Base-by-base conservation (phyloP, 2,329 filamentous ascomycete genomes). In the Escovopsis weberi region DNA sequence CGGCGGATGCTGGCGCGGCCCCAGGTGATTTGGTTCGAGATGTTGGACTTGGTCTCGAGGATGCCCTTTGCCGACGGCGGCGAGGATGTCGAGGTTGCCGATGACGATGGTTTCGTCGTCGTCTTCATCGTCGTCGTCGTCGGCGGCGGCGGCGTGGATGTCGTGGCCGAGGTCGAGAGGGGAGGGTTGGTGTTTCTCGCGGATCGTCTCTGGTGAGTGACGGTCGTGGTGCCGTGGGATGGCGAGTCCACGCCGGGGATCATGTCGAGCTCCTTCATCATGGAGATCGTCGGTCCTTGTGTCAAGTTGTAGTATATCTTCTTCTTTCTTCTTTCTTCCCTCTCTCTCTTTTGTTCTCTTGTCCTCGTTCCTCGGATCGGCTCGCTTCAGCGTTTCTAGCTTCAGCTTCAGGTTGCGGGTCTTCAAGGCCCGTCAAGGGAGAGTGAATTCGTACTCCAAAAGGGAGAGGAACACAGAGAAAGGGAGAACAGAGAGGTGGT, bases 1-100 rank as follows among this genome's bases (percentile, higher is more conserved):
- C 51, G 45, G 3, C 48, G 48, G 30, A 49, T 41, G 2, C 51
- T 48, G 26, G 52, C 47, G 28, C 54, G 54, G 10, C 54, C 54
- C 54, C 53, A 57, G 12, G 30, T 40, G n/a, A 40, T 15, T 26
- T 43, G 34, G 34, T 18, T 36, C 34, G 34, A 36, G 10, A 36
- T 36, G 6, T n/a, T 36, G 12, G 12, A 4, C 10, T n/a, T 36
- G 12, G 12, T 7, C 10, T 15, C n/a, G 34, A 18, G n/a, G 34
- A 6, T 36, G 4, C n/a, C 8, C 12, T 36, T 36, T 2, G 33
- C 33, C 33, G 33, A 34, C 10, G 33, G 33, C 33, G 15, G 33
- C 33, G 15, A 34, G 8, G 15, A 34, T 9, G 15, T 5, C 33
- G 7, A 34, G 33, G 4, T 7, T 34, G 33, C 5, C 15, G 33